phyloP scores from a whole-genome alignment of 2,329 filamentous ascomycete genomes.

The Trichoderma sp. region DNA sequence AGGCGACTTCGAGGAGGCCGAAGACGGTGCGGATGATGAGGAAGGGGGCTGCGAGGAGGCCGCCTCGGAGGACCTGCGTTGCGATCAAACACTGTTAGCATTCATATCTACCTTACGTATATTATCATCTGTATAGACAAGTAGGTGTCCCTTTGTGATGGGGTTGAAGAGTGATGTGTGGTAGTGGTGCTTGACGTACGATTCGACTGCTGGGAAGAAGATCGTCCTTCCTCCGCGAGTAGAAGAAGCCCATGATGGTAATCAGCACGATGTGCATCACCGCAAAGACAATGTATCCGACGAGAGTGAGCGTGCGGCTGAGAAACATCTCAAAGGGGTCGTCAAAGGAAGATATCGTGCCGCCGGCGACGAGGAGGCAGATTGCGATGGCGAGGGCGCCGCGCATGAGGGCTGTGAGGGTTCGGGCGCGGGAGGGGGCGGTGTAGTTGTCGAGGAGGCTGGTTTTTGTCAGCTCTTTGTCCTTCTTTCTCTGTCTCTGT shows the following conservation, averaged over 20 bases:
- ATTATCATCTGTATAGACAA: too few species aligned
- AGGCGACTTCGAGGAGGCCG: slow-evolving; percentile 32
- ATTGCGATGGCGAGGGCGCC: slow-evolving; percentile 30
- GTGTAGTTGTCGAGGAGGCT: slow-evolving; percentile 34
- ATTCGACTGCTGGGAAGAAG: slow-evolving; percentile 31
- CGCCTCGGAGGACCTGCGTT: slow-evolving; percentile 29
- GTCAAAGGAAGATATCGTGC: slow-evolving; percentile 30
- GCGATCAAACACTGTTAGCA: not conserved
- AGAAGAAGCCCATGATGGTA: slow-evolving; percentile 30
- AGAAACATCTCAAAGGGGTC: not conserved
- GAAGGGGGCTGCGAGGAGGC: slow-evolving; percentile 33
- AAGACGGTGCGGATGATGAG: slow-evolving; percentile 33
- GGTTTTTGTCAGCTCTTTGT: not conserved
- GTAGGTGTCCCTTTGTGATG: not conserved
- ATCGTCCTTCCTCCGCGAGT: slow-evolving; percentile 21
- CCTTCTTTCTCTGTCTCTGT: too few species aligned
- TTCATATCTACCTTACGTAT: not conserved
- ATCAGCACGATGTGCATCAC: slow-evolving; percentile 30
- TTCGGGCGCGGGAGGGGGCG: slow-evolving; percentile 31
- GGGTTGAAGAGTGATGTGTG: not conserved
- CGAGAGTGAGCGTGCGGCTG: slow-evolving; percentile 32
- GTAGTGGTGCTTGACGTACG: slow-evolving; percentile 14
- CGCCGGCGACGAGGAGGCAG: slow-evolving; percentile 32
- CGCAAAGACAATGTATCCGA: slow-evolving; percentile 34
- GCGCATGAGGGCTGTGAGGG: slow-evolving; percentile 30